These are phyloP conservation scores for Saturnispora serradocipensis DNA, from an alignment of 805 yeast species.

Conservation along the genomic window DNA sequence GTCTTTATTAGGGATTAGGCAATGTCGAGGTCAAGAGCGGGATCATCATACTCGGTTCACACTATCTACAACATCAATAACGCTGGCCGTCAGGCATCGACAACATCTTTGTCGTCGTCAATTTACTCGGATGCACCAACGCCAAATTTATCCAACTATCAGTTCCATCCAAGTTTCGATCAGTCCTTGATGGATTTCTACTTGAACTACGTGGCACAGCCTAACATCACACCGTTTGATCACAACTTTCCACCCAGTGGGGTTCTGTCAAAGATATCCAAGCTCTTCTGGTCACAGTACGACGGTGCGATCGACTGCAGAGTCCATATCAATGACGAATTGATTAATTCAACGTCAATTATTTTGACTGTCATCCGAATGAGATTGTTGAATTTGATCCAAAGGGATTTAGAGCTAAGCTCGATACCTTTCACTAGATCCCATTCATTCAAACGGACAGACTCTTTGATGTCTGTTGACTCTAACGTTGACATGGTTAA, in stretches of 20 bases:
- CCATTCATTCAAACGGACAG: conserved; percentile 20
- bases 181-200: conserved; percentile 37
- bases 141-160: conserved; percentile 18
- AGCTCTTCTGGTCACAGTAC: conserved; percentile 32
- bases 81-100: conserved; percentile 11
- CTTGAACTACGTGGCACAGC: conserved; percentile 41
- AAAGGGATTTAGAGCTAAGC: conserved; percentile 8
- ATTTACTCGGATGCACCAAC: conserved; percentile 12
- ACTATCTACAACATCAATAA: conserved; percentile 4
- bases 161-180: conserved; percentile 34
- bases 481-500: conserved; percentile 8
- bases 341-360: conserved; percentile 19
- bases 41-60: conserved; percentile 8
- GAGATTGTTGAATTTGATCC: conserved; percentile 27
- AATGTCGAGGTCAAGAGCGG: conserved; percentile 10
- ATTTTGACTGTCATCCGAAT: conserved; percentile 25
- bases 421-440: conserved; percentile 12
- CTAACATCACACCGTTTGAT: conserved; percentile 61
- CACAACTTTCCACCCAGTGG: conserved; percentile 60
- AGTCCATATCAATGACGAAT: conserved; percentile 21
- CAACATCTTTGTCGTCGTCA: conserved; percentile 18
- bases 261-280: conserved; percentile 49
- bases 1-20: background rate
- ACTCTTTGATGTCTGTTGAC: conserved; percentile 17
- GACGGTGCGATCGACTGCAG: conserved; percentile 20